These are phyloP conservation scores for Saturnispora dispora DNA, from an alignment of 805 yeast genomes.

Conservation along the genomic window DNA sequence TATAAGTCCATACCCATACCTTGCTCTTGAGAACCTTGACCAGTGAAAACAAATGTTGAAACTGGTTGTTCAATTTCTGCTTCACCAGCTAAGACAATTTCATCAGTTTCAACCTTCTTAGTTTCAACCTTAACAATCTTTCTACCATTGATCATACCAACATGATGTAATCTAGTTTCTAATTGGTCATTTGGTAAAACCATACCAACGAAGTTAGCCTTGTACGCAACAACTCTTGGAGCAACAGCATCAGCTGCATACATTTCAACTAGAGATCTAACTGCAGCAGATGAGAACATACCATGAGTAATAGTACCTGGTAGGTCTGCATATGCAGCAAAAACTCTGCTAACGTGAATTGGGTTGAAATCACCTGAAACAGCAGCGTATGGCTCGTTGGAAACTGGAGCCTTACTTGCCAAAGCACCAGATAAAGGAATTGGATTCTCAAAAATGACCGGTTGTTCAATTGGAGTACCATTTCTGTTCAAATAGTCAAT, in stretches of 20 bases:
- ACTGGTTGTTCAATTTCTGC: conserved; percentile 99
- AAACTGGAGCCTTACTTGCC: conserved; percentile 78
- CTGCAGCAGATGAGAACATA: conserved; percentile 95
- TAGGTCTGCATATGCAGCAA: conserved; percentile 83
- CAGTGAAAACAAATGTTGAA: conserved; percentile 94
- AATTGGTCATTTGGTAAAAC: conserved; percentile 91
- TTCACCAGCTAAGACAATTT: conserved; percentile 78
- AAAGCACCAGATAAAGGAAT: conserved; percentile 70
- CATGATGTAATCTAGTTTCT: conserved; percentile 81
- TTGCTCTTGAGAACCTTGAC: conserved; percentile 99
- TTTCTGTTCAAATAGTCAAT: conserved; percentile 85
- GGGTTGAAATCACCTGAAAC: conserved; percentile 99
- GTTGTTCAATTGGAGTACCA: conserved; percentile 92
- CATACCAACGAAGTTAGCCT: conserved; percentile 90
- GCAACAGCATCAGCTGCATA: conserved; percentile 98
- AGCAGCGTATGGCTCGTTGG: conserved; percentile 93
- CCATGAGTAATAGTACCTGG: conserved; percentile 99
- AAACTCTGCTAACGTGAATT: conserved; percentile 92
- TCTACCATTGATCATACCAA: conserved; percentile 99
- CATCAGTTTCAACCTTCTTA: conserved; percentile 69
- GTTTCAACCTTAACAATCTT: conserved; percentile 92
- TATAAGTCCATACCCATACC: conserved; percentile 99
- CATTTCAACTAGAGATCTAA: conserved; percentile 89
- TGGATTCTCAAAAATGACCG: conserved; percentile 78
- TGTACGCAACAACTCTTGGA: conserved; percentile 89